A percentile compares a stretch with the other conserved stretches of the same genome.
Conservation (phyloP, 2,329 filamentous ascomycete species). For the Aspergillus sp. region DNA sequence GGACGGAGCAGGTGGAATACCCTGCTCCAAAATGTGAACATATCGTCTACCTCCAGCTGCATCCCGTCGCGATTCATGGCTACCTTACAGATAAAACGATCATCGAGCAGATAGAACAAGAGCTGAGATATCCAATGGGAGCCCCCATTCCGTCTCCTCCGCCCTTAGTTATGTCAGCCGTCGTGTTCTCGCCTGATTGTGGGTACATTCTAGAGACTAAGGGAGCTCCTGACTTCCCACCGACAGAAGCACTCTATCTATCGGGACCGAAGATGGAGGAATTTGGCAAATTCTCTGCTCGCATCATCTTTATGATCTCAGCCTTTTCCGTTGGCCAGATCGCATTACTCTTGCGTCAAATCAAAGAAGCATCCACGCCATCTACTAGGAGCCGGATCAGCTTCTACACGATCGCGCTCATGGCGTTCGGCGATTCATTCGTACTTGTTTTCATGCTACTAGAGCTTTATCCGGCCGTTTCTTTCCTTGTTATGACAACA, state of each 20-base stretch:
- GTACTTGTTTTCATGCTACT: slow-evolving; percentile 58
- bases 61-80: slow-evolving; percentile 40
- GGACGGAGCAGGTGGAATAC: slow-evolving; percentile 47
- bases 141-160: slow-evolving; percentile 55
- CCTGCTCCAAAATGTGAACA: slow-evolving; percentile 82
- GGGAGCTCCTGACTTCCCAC: slow-evolving; percentile 56
- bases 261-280: slow-evolving; percentile 60
- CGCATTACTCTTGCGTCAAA: slow-evolving; percentile 60
- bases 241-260: slow-evolving; percentile 55
- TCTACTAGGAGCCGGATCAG: slow-evolving; percentile 65
- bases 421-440: slow-evolving; percentile 63
- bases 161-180: slow-evolving; percentile 59
- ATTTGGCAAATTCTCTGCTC: slow-evolving; percentile 53
- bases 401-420: slow-evolving; percentile 64
- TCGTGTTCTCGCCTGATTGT: slow-evolving; percentile 66
- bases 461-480: slow-evolving; percentile 56
- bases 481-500: slow-evolving; percentile 58
- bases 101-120: slow-evolving; percentile 57
- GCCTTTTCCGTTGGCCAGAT: slow-evolving; percentile 55
- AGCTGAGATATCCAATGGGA: slow-evolving; percentile 61
- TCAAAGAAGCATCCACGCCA: slow-evolving; percentile 65
- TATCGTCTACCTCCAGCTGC: slow-evolving; percentile 75
- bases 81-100: slow-evolving; percentile 35
- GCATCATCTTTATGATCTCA: slow-evolving; percentile 56
- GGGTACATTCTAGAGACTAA: slow-evolving; percentile 66